Evolutionary conservation across 192 early-diverging fungal species (phyloP).

Genomic region (Spizellomyces punctatus): DNA sequence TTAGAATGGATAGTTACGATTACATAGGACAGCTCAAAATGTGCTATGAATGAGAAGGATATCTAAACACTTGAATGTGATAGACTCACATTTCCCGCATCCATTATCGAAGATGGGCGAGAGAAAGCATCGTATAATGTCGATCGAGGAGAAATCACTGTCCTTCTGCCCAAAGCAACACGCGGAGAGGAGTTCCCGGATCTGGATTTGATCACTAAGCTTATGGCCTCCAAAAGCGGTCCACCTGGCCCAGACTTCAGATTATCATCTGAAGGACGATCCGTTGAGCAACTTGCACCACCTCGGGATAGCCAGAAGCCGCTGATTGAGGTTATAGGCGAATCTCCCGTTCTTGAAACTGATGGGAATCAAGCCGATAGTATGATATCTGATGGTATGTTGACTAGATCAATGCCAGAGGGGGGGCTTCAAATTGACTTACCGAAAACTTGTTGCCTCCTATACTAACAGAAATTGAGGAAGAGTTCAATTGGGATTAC

Average conservation of each 20-base stretch:
- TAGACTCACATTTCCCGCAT: constrained; percentile 79
- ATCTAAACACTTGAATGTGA: not conserved
- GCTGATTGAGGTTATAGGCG: constrained; percentile 67
- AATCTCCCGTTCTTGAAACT: constrained; percentile 2
- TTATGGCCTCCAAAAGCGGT: constrained; percentile 63
- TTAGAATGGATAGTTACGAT: too few relatives aligned
- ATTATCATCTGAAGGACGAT: too few relatives aligned
- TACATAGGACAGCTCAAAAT: not conserved
- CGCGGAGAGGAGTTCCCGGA: constrained; percentile 82
- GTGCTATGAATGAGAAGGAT: not conserved
- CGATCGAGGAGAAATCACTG: constrained; percentile 68
- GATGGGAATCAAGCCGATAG: not conserved
- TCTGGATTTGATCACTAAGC: constrained; percentile 84
- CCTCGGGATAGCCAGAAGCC: constrained; percentile 40
- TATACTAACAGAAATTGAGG: not conserved
- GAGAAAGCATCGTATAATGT: constrained; percentile 82
- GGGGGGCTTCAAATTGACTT: too few relatives aligned
- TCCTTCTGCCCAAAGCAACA: constrained; percentile 77
- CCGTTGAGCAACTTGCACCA: too few relatives aligned
- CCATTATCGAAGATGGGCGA: constrained; percentile 83
- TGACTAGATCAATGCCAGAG: too few relatives aligned
- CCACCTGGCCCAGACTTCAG: not conserved
- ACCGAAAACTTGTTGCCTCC: too few relatives aligned
- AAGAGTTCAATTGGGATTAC: constrained; percentile 86
- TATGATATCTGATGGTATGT: too few relatives aligned